Evolutionary conservation across 495 filamentous ascomycete genomes (phyloP), one percentile per base, ranked within the genome.

Genomic region (Lepraria neglecta): DNA sequence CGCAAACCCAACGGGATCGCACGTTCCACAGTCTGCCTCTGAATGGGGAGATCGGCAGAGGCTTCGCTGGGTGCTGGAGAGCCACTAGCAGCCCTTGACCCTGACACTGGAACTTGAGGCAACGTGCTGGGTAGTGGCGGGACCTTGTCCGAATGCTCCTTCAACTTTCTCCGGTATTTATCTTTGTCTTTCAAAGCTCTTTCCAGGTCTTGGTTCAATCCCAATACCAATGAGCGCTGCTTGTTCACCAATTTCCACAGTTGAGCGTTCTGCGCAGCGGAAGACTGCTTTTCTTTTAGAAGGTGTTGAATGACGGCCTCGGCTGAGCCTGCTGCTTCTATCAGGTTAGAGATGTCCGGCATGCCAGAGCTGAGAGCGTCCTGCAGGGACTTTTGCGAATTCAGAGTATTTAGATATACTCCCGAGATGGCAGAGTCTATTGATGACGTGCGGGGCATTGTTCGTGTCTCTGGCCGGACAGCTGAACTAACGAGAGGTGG

Each of bases 191-290:
- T 95, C 67, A 96, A 71, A 4, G 92, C 86, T 53, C 88, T 84
- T 72, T 97, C 92, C 28, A 98, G 78, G 69, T 98, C 94, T 72
- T 94, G 95, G 67, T 97, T 97, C 43, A 98, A 77, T 1, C 94
- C 95, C 30, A 96, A 68, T 40, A 98, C 91, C 80, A 98, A 88
- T 0, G 91, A 85, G 52, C 94, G 81, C 73, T 98, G 94, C 73
- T 98, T 97, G 71, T 97, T 91, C 30, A 98, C 91, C 52, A 98
- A 75, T 57, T 89, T 85, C 94, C 94, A 98, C 62, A 98, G 74
- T 72, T 97, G 92, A 17, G 87, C 78, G 71, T 97, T 97, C 66
- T 96, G 94, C 60, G 90, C 85, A 7, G 89, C 82, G 42, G 89
- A 85, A 28, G 88, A 87, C 59, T 91, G 85, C 73, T 97, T 97